Base-by-base conservation (phyloP, 164 flowering plant genomes). In the Protea cynaroides region DNA sequence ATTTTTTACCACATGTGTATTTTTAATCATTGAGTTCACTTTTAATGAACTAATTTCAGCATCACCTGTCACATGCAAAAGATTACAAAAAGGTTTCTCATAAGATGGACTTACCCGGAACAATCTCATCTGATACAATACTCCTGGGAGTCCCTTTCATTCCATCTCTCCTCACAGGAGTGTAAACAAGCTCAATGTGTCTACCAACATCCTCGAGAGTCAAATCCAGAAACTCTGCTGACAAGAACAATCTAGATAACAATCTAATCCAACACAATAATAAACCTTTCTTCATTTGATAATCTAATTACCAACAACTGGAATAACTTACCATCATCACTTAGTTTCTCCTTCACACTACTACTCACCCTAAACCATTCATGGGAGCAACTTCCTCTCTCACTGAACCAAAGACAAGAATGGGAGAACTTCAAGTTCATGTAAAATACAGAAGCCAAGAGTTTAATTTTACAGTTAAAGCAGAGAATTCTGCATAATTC, bases 101-200 rank as follows among this genome's bases (percentile, higher is more conserved):
- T 3, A 40, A 8, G 9, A 40, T 40, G 8, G 61, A 72, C 76
- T 72, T 76, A 94, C 99, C 99, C 63, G 99, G 94, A 65, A 79
- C 73, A 70, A 94, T 79, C n/a, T 71, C 81, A 71, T 78, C 81
- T 46, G 99, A 89, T 15, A 83, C 57, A 34, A 89, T 50, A 65
- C 71, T 83, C 77, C 57, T 78, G 8, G 86, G 81, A 65, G 53
- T 76, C 55, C 99, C 97, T 76, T 73, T 80, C 1, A 75, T 56
- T 68, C 90, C 92, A 83, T 94, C 99, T 24, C 69, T 76, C 40
- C 99, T 86, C 21, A 86, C 73, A 13, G 99, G 97, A 10, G 89
- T 84, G 76, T 84, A 94, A 62, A 86, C 76, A 72, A 94, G 84
- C 76, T 94, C 89, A 72, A 94, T 75, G 36, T 75, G 61, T 57